Evolutionary conservation across 306 rosid species (phyloP), one percentile per base, ranked within the genome.

Genomic region (Corylus heterophylla): DNA sequence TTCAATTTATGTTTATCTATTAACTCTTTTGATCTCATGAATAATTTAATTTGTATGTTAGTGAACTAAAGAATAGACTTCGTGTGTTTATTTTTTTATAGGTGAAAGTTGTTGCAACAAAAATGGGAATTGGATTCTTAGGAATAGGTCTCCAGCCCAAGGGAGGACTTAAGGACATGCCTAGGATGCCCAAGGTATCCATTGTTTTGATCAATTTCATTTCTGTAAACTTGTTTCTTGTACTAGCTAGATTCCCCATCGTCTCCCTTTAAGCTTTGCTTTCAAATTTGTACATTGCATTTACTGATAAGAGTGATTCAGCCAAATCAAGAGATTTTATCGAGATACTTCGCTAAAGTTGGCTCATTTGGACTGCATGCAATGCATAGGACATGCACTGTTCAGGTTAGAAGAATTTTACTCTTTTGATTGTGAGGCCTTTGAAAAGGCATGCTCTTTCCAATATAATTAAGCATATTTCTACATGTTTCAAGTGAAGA

Each of bases 131-230:
- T 74, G 99, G 99, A 78, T 96, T 96, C 87, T 85, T 96, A 76
- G 99, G 99, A 76, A 88, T 96, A 61, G 99, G 99, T 84, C 93
- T 96, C 90, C 99, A 93, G 89, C 98, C 99, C 14, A 96, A 96
- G 80, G 93, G 97, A 98, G 85, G 78, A 76, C 42, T 84, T 54
- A 88, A 90, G 75, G 97, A 93, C 86, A 96, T 93, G 86, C 99
- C 99, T 55, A 73, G 93, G 42, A 96, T 96, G 99, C 98, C 98
- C 76, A 96, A 96, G 96, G 99, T 96, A 81, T 50, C 71, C 58
- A 35, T 79, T 81, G 44, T 35, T 22, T 22, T 22, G 25, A 22
- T 22, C 25, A 22, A 22, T 22, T 22, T 22, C 25, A 22, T 22
- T 22, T 22, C 25, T 22, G 25, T 22, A 22, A 22, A 22, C 25